phyloP scores from a whole-genome alignment of 345 rosid genomes.

The Aurinia saxatilis region DNA sequence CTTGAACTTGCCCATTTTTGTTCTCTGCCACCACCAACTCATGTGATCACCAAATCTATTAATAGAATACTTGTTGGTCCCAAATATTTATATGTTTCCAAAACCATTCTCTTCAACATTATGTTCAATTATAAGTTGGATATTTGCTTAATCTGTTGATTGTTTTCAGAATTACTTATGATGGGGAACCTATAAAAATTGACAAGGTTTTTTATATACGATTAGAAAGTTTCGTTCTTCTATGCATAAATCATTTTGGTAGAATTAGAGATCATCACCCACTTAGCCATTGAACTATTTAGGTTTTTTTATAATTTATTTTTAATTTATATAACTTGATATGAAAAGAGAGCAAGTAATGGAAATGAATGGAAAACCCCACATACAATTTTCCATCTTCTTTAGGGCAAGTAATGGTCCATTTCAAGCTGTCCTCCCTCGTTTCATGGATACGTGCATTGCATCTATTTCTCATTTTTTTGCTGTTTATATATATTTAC shows the following conservation, averaged over 20 bases:
- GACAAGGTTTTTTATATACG: neutral
- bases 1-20: slow-evolving; percentile 68
- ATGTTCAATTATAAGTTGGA: neutral
- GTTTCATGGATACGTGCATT: slow-evolving; percentile 43
- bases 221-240: neutral
- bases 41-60: slow-evolving; percentile 37
- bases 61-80: slow-evolving; percentile 20
- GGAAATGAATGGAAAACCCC: slow-evolving; percentile 38
- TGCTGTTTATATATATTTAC: neutral
- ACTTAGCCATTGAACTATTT: slow-evolving; percentile 8
- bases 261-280: slow-evolving; percentile 7
- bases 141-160: neutral
- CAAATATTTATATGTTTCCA: slow-evolving; percentile 28
- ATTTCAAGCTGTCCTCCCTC: slow-evolving; percentile 51
- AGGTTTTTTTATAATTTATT: neutral
- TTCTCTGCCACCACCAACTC: slow-evolving; percentile 28
- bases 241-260: neutral
- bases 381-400: slow-evolving; percentile 37
- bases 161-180: neutral
- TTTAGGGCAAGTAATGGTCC: slow-evolving; percentile 50
- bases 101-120: neutral
- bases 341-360: slow-evolving; percentile 11
- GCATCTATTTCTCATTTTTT: slow-evolving; percentile 38
- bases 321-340: neutral
- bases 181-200: neutral